These are phyloP conservation scores for Colletotrichum caudatum DNA, from an alignment of 2,329 filamentous ascomycete genomes.

Conservation along the genomic window DNA sequence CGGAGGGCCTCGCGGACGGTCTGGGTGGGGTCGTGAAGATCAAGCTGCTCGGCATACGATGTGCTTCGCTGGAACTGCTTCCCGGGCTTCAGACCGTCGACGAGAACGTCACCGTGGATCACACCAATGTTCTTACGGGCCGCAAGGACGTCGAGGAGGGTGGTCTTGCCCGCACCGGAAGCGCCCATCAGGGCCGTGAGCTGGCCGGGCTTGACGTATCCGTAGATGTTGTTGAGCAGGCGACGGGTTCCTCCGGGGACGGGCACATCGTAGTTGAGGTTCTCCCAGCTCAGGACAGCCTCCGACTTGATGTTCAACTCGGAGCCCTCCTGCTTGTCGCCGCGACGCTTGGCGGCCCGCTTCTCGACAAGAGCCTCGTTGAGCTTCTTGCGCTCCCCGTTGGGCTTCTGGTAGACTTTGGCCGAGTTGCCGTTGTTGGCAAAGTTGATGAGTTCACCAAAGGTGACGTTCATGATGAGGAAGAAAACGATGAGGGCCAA, in stretches of 20 bases:
- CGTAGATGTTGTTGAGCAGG: slow-evolving; percentile 68
- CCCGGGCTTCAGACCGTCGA: slow-evolving; percentile 68
- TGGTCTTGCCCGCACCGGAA: slow-evolving; percentile 90
- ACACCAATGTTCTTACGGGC: slow-evolving; percentile 72
- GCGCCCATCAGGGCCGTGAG: slow-evolving; percentile 86
- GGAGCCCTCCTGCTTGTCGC: slow-evolving; percentile 58
- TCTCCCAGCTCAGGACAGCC: slow-evolving; percentile 86
- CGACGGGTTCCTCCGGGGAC: slow-evolving; percentile 67
- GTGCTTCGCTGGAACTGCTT: slow-evolving; percentile 72
- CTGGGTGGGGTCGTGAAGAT: slow-evolving; percentile 71
- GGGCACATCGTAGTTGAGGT: slow-evolving; percentile 82
- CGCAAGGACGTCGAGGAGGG: slow-evolving; percentile 81
- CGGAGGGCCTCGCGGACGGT: slow-evolving; percentile 73
- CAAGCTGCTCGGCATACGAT: slow-evolving; percentile 72
- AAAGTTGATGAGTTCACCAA: slow-evolving; percentile 83
- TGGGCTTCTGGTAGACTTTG: slow-evolving; percentile 79
- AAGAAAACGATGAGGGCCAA: slow-evolving; percentile 81
- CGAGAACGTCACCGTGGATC: slow-evolving; percentile 67
- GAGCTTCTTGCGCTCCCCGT: slow-evolving; percentile 73
- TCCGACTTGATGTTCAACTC: slow-evolving; percentile 70
- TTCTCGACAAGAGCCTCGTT: slow-evolving; percentile 73
- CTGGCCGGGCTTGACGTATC: slow-evolving; percentile 81
- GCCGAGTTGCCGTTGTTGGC: slow-evolving; percentile 85
- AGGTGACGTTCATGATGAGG: slow-evolving; percentile 78
- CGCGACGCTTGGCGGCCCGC: slow-evolving; percentile 65